phyloP scores from a whole-genome alignment of 176 grass and related monocot species.

The Juncus inflexus region DNA sequence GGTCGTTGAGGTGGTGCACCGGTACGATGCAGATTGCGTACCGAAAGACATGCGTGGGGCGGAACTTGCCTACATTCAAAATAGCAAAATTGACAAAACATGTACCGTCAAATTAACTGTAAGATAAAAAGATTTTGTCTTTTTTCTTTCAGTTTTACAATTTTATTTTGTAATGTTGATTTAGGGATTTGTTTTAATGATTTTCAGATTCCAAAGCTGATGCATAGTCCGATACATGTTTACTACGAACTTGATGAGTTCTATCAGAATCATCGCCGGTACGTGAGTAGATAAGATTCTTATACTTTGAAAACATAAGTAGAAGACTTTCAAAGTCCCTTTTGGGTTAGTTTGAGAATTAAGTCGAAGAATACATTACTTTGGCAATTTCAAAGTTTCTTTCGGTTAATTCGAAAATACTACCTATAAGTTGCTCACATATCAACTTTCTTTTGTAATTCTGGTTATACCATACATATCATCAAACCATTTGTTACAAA shows the following conservation, averaged over 20 bases:
- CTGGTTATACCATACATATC: too few relatives aligned
- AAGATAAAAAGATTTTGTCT: slow-evolving; percentile 24
- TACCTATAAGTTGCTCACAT: too few relatives aligned
- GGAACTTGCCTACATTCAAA: slow-evolving; percentile 67
- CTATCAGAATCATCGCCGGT: slow-evolving; percentile 94
- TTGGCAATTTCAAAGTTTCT: too few relatives aligned
- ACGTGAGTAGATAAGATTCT: slow-evolving; percentile 6
- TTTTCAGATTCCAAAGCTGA: slow-evolving; percentile 65
- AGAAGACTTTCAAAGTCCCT: too few relatives aligned
- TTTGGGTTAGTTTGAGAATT: too few relatives aligned
- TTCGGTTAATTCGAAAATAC: too few relatives aligned
- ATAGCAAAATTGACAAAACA: slow-evolving; percentile 48
- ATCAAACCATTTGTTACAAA: too few relatives aligned
- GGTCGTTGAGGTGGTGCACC: slow-evolving; percentile 67
- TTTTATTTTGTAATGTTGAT: slow-evolving; percentile 10
- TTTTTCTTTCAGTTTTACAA: slow-evolving; percentile 8
- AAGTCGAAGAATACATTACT: too few relatives aligned
- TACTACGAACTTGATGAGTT: slow-evolving; percentile 85
- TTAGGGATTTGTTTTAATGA: slow-evolving; percentile 12
- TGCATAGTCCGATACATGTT: slow-evolving; percentile 68
- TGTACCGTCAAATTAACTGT: slow-evolving; percentile 64
- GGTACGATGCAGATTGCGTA: slow-evolving; percentile 65
- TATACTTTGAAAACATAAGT: too few relatives aligned
- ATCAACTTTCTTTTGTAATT: too few relatives aligned
- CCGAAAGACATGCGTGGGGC: slow-evolving; percentile 21